Conservation (phyloP, 169 alveolate genomes). For the Perkinsus olseni region DNA sequence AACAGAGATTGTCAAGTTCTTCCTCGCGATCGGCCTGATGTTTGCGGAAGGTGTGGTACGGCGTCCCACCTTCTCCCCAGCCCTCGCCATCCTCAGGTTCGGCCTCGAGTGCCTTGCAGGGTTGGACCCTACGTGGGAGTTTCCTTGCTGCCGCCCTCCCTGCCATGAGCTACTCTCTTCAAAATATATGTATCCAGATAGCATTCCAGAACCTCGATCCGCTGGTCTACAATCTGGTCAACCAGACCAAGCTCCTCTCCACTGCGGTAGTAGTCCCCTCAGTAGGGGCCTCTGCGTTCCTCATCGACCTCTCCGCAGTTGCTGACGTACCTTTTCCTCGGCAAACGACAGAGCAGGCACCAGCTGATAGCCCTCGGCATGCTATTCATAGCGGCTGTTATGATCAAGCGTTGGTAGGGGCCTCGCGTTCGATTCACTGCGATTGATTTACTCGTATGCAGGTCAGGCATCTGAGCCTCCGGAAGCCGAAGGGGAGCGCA, state of each 20-base stretch:
- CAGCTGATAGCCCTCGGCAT: not conserved
- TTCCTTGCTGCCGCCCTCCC: not conserved
- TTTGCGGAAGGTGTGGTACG: not conserved
- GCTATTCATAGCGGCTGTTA: not conserved
- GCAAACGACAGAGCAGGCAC: not conserved
- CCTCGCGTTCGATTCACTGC: not conserved
- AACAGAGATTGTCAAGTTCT: not conserved
- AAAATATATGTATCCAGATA: not conserved
- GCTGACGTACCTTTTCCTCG: not conserved
- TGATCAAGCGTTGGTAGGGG: not conserved
- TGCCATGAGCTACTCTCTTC: not conserved
- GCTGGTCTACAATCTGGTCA: not conserved
- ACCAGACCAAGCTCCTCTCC: slow-evolving; percentile 8
- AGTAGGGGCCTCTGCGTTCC: not conserved
- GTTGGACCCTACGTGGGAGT: not conserved
- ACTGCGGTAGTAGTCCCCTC: not conserved
- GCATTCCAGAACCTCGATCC: slow-evolving; percentile 8
- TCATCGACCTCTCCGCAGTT: not conserved
- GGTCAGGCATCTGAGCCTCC: not conserved
- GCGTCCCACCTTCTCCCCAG: not conserved
- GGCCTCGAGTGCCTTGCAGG: not conserved
- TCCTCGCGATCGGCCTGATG: not conserved
- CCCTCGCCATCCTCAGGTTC: not conserved
- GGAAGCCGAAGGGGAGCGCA: not conserved
- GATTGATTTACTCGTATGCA: not conserved